These are phyloP conservation scores for Leucaena leucocephala DNA, from an alignment of 306 rosid genomes.

Conservation along the genomic window DNA sequence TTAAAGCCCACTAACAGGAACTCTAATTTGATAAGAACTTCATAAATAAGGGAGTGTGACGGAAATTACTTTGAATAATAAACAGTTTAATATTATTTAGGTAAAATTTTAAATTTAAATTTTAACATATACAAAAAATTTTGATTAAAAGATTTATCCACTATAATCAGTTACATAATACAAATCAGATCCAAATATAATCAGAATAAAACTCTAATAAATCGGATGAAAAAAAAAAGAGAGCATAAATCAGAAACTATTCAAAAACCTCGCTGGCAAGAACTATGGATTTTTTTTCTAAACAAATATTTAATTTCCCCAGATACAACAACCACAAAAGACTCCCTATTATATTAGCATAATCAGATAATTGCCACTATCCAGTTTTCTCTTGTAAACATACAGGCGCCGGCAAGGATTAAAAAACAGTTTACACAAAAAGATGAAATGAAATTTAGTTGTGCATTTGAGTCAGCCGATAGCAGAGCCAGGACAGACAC, in stretches of 20 bases:
- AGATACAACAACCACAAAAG: neutral
- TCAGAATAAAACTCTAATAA: no score
- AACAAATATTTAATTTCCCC: neutral
- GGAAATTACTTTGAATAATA: no score
- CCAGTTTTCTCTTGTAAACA: neutral
- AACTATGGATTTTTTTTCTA: neutral
- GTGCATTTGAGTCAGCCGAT: neutral
- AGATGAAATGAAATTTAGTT: neutral
- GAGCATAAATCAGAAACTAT: neutral
- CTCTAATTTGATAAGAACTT: neutral
- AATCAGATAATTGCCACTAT: slow-evolving; percentile 1
- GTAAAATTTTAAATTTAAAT: no score
- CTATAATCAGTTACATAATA: no score
- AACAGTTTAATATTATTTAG: no score
- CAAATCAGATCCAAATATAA: no score
- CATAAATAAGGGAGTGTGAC: neutral
- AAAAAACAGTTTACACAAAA: neutral
- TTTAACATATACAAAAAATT: no score
- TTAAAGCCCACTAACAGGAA: neutral
- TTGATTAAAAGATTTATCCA: no score
- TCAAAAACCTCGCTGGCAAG: neutral
- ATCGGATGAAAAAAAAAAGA: no score
- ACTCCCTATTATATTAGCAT: neutral
- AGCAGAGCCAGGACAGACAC: neutral
- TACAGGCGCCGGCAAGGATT: neutral